Evolutionary conservation across 345 rosid species (phyloP), one percentile per base, ranked within the genome.

Genomic region (Melaleuca quinquenervia): DNA sequence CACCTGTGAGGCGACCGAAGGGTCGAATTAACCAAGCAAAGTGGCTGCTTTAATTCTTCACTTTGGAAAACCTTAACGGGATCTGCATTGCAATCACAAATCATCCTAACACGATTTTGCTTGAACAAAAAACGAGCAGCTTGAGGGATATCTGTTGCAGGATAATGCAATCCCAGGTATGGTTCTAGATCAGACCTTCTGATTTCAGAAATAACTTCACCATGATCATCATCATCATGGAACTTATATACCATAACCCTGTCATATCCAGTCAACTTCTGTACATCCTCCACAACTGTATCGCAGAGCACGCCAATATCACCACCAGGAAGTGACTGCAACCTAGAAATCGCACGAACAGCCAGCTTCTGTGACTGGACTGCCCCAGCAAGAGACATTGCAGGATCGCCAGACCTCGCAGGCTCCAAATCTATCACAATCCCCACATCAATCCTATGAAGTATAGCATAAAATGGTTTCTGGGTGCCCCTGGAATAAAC

Each of bases 361-460:
- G 97, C 98, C 0, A 95, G 93, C 85, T 96, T 96, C 92, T 95
- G 98, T 1, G 97, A 95, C 91, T 94, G 99, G 86, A 94, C 95
- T 1, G 97, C 96, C 7, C 98, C 95, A 0, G 98, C 96, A 83
- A 92, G 91, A 3, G 96, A 94, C 83, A 94, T 83, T 52, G 94
- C 93, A 55, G 93, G 93, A 87, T 95, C 96, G 36, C 84, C 89
- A 1, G 93, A 90, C 85, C 85, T 87, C 5, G 96, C 96, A 86
- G 98, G 96, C 92, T 96, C 99, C 88, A 96, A 88, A 91, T 96
- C 98, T 83, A 96, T 94, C 85, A 95, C 94, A 86, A 92, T 90
- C 58, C 98, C 98, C 53, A 91, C 93, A 86, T 95, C 99, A 55
- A 94, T 89, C 58, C 98, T 89, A 83, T 95, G 99, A 75, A 96